Conservation (phyloP, 805 yeast species). For the Saturnispora mendoncae region DNA sequence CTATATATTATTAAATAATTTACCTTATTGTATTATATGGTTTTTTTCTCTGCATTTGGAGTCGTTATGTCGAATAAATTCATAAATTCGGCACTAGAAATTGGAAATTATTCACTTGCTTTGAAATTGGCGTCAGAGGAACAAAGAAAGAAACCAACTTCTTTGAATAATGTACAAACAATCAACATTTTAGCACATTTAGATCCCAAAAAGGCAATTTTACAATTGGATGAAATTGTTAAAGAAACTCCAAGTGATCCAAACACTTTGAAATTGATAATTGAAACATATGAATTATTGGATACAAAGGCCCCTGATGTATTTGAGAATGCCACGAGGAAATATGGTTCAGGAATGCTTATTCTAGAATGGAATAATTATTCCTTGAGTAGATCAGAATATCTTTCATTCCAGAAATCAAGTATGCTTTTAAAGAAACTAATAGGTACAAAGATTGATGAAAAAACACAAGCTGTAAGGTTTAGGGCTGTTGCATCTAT, state of each 20-base stretch:
- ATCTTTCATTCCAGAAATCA: slow-evolving; percentile 45
- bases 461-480: slow-evolving; percentile 30
- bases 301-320: slow-evolving; percentile 34
- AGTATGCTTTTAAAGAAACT: slow-evolving; percentile 36
- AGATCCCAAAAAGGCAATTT: slow-evolving; percentile 27
- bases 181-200: slow-evolving; percentile 31
- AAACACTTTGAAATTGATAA: slow-evolving; percentile 40
- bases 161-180: slow-evolving; percentile 43
- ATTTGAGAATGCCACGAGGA: slow-evolving; percentile 50
- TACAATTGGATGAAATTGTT: slow-evolving; percentile 24
- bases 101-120: slow-evolving; percentile 49
- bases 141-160: slow-evolving; percentile 46
- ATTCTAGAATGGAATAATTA: slow-evolving; percentile 50
- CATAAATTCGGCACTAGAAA: slow-evolving; percentile 22
- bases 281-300: slow-evolving; percentile 33
- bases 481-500: slow-evolving; percentile 52
- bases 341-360: slow-evolving; percentile 42
- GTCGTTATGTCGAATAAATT: slow-evolving; percentile 18
- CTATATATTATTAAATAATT: neutral
- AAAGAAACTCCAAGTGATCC: slow-evolving; percentile 45
- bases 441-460: slow-evolving; percentile 7
- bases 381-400: slow-evolving; percentile 39
- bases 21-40: too few relatives aligned
- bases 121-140: slow-evolving; percentile 39
- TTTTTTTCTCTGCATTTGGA: neutral